Base-by-base conservation (phyloP, 2,329 filamentous ascomycete genomes). In the Fusarium oxysporum region DNA sequence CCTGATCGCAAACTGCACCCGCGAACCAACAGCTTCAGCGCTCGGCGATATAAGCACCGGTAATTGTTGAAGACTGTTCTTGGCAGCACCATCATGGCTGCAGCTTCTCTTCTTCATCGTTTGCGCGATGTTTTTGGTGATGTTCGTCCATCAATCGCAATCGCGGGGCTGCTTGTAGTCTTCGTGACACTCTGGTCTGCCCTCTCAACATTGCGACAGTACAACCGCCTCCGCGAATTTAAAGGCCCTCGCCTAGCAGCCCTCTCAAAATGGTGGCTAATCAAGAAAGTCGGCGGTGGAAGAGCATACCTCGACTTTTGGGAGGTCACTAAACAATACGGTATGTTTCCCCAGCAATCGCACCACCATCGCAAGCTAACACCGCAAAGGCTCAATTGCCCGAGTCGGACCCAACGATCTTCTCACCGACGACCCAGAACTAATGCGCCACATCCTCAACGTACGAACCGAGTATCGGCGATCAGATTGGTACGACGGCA, bases 401-500 rank as follows among this genome's bases (percentile, higher is more conserved):
- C 80, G 84, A 6, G 76, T 85, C n/a, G 83, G 82, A 2, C 83
- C 84, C 11, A 83, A 84, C 37, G 79, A 83, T 38, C 75, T 85
- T 11, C 69, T 82, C 19, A 84, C 82, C 6, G 76, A 79, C 43
- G 83, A 85, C 61, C 80, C 82, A 1, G 81, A 82, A 8, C 68
- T 84, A 23, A 73, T 84, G 58, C 80, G 78, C 30, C 78, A 78
- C 14, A 80, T 84, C 54, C 77, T 78, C 48, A 77, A 72, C 6
- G 81, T 81, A 9, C 77, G 82, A 17, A 80, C 79, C 23, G 68
- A 74, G 4, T 84, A 84, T 54, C 69, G 63, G 5, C 79, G 81
- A 1, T 80, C 80, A 4, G 73, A 75, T 1, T 88, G 85, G 85
- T 88, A 88, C 72, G 81, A 85, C 59, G 84, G 82, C 3, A 81